A percentile compares a stretch with the other conserved stretches of the same genome.
Evolutionary conservation across 2,329 filamentous ascomycete genomes (phyloP).

Genomic region (Calonectria pseudoreteaudii): DNA sequence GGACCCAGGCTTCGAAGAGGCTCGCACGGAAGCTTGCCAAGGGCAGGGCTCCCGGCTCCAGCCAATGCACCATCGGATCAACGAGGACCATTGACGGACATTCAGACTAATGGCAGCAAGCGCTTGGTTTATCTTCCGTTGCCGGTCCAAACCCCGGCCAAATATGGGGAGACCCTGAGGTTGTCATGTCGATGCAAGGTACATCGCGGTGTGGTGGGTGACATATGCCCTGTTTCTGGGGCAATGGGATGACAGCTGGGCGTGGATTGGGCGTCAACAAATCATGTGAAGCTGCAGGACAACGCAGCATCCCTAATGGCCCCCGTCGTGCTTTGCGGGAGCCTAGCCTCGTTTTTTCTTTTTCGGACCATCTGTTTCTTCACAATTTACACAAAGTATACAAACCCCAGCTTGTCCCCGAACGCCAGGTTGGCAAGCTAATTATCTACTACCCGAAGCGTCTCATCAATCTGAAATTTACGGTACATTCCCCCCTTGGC

Average conservation of each 20-base stretch:
- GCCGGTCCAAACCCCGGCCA: not conserved
- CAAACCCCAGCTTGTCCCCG: not conserved
- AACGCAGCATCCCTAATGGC: slow-evolving; percentile 29
- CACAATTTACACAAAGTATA: not conserved
- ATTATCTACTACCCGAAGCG: slow-evolving; percentile 8
- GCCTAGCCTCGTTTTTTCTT: not conserved
- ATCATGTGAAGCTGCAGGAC: slow-evolving; percentile 33
- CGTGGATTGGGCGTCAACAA: slow-evolving; percentile 44
- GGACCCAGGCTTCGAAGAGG: not conserved
- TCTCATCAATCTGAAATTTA: not conserved
- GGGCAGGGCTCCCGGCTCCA: not conserved
- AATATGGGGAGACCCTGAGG: not conserved
- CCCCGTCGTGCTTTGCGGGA: not conserved
- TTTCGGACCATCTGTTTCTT: not conserved
- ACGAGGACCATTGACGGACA: not conserved
- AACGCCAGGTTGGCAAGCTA: not conserved
- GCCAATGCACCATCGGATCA: not conserved
- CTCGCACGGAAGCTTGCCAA: not conserved
- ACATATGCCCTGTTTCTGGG: slow-evolving; percentile 42
- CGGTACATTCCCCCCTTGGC: not conserved
- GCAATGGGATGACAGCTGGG: slow-evolving; percentile 36
- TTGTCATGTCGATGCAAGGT: slow-evolving; percentile 7
- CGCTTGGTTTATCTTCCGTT: not conserved
- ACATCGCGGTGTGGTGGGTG: slow-evolving; percentile 20
- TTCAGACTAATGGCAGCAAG: not conserved